Evolutionary conservation across 495 filamentous ascomycete genomes (phyloP), one percentile per base, ranked within the genome.

Genomic region (Umbilicaria muhlenbergii): DNA sequence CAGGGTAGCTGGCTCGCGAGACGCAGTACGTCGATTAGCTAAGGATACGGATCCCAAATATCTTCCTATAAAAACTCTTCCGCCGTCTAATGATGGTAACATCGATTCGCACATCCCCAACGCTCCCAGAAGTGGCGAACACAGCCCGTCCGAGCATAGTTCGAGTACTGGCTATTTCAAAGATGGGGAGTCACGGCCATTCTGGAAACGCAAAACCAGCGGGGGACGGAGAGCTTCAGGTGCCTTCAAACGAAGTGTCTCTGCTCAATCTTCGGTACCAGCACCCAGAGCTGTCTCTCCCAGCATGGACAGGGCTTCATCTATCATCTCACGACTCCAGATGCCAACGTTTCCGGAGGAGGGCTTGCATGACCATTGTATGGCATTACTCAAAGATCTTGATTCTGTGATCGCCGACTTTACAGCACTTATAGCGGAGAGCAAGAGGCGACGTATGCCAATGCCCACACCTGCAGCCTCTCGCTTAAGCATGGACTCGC

Each of bases 181-280:
- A 4, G 66, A 65, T 15, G 53, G 56, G 5, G 69, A 68, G 32
- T 65, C 64, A 31, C 54, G 74, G 36, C 65, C 79, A 1, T 95
- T 98, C 51, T 98, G 91, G 91, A 94, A 87, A 58, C 80, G 91
- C 43, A 94, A 91, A 61, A 61, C 76, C 8, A 91, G 72, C 46
- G 56, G 56, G 17, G 60, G 59, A 31, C 65, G 56, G 36, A 54
- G 65, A 28, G 54, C 59, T 33, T 48, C 41, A 35, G 53, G 50
- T 37, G 32, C 49, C 10, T 56, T 49, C 28, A 44, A 39, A 40
- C 45, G 44, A 59, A 61, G 48, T 46, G 60, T 43, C 36, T 60
- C 42, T 21, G 57, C 78, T 4, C 74, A 83, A 38, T 59, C 83
- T 32, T 66, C 73, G 13, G 72, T 80, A 3, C 78, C 78, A 0